A percentile compares a stretch with the other conserved stretches of the same genome.
phyloP scores from a whole-genome alignment of 2,329 filamentous ascomycete species.

The Trichocomaceae sp. region DNA sequence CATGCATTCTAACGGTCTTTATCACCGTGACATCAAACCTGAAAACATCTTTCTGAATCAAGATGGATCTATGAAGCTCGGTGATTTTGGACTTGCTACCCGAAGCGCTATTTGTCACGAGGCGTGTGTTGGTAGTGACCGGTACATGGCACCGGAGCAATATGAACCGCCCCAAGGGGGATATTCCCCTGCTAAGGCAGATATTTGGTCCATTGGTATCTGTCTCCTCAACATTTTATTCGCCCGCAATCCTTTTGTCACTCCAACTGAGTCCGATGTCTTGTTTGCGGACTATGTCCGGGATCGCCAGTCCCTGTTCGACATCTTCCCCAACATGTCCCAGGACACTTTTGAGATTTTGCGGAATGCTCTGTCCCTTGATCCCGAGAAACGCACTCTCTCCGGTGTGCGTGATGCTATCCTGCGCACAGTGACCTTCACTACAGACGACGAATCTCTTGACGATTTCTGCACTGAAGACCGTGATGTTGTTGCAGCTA shows the following conservation, averaged over 20 bases:
- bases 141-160: constrained; percentile 98
- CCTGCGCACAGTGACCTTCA: constrained; percentile 77
- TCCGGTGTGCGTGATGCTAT: constrained; percentile 71
- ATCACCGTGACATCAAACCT: constrained; percentile 97
- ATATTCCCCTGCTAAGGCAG: constrained; percentile 87
- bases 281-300: constrained; percentile 88
- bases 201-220: constrained; percentile 96
- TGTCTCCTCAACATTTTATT: constrained; percentile 95
- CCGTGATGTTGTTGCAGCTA: constrained; percentile 67
- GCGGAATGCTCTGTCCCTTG: constrained; percentile 80
- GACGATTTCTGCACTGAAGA: constrained; percentile 91
- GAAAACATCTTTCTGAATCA: constrained; percentile 96
- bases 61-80: constrained; percentile 85
- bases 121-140: constrained; percentile 89
- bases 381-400: constrained; percentile 82
- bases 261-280: constrained; percentile 81
- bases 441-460: constrained; percentile 79
- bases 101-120: constrained; percentile 86
- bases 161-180: constrained; percentile 82
- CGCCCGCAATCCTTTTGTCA: constrained; percentile 91
- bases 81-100: constrained; percentile 91
- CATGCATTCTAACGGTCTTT: constrained; percentile 85
- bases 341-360: constrained; percentile 96
- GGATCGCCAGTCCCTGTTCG: constrained; percentile 92
- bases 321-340: constrained; percentile 97